A percentile compares a stretch with the other conserved stretches of the same genome.
Conservation (phyloP, 2,329 filamentous ascomycete genomes). For the Penicillium sp. region DNA sequence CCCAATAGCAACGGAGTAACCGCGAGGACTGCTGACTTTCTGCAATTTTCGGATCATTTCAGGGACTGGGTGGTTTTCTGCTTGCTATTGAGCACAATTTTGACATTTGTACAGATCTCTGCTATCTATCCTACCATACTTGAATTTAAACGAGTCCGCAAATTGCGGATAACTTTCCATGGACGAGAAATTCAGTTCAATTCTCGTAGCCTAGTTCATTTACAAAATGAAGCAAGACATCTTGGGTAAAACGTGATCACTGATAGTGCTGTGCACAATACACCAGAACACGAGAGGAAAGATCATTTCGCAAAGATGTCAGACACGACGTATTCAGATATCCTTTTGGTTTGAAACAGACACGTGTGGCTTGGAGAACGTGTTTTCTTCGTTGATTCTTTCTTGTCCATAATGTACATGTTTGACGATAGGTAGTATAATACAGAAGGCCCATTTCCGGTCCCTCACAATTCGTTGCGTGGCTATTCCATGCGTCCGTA, state of each 20-base stretch:
- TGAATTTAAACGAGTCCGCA: background rate
- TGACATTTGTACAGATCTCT: constrained; percentile 4
- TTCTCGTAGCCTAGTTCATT: background rate
- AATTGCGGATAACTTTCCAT: background rate
- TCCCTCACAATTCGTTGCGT: background rate
- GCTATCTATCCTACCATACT: background rate
- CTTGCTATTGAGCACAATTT: background rate
- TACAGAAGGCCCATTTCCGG: background rate
- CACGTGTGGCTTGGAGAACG: background rate
- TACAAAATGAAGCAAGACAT: background rate
- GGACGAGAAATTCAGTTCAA: background rate
- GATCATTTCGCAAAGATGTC: background rate
- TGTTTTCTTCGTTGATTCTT: background rate
- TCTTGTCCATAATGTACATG: background rate
- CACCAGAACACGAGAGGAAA: background rate
- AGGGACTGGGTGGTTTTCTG: background rate
- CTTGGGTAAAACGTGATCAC: background rate
- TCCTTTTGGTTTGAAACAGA: background rate
- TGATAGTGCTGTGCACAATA: too few species aligned
- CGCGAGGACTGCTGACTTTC: background rate
- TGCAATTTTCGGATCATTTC: background rate
- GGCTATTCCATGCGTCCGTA: background rate
- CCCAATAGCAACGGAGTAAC: too few species aligned
- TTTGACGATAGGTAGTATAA: background rate
- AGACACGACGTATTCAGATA: background rate